phyloP scores from a whole-genome alignment of 257 asterid genomes.

The Penstemon davidsonii region DNA sequence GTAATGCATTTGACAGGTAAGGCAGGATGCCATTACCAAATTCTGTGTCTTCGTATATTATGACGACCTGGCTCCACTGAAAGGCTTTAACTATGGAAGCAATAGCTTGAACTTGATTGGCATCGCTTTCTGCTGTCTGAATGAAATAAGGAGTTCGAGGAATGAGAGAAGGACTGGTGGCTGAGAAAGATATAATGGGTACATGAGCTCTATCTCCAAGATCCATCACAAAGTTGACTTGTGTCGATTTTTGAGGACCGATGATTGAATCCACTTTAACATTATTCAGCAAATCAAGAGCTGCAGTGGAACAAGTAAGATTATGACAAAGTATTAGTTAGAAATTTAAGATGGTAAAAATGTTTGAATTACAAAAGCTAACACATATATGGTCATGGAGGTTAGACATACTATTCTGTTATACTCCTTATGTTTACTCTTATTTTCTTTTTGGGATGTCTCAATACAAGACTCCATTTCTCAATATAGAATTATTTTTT shows the following conservation, averaged over 20 bases:
- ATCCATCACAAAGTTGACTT: slow-evolving; percentile 41
- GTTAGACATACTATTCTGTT: no score
- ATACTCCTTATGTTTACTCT: no score
- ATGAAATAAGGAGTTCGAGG: slow-evolving; percentile 34
- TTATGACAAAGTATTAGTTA: neutral
- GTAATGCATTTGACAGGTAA: slow-evolving; percentile 41
- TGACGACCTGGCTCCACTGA: slow-evolving; percentile 42
- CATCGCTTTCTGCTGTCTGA: slow-evolving; percentile 44
- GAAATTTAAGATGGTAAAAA: neutral
- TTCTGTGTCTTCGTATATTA: slow-evolving; percentile 45
- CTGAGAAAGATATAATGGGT: slow-evolving; percentile 49
- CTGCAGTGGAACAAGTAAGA: slow-evolving; percentile 34
- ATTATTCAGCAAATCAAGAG: slow-evolving; percentile 39
- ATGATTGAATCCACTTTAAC: slow-evolving; percentile 44
- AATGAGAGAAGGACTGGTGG: slow-evolving; percentile 45
- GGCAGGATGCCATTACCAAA: slow-evolving; percentile 51
- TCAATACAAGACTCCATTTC: no score
- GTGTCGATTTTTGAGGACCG: slow-evolving; percentile 48
- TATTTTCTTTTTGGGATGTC: no score
- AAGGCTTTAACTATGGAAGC: slow-evolving; percentile 43
- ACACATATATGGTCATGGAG: no score
- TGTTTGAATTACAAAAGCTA: neutral
- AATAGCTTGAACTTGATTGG: slow-evolving; percentile 48
- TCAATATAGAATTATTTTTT: no score
- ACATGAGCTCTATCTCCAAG: slow-evolving; percentile 44